These are phyloP conservation scores for Spathaspora gorwiae DNA, from an alignment of 805 yeast genomes.

Conservation along the genomic window DNA sequence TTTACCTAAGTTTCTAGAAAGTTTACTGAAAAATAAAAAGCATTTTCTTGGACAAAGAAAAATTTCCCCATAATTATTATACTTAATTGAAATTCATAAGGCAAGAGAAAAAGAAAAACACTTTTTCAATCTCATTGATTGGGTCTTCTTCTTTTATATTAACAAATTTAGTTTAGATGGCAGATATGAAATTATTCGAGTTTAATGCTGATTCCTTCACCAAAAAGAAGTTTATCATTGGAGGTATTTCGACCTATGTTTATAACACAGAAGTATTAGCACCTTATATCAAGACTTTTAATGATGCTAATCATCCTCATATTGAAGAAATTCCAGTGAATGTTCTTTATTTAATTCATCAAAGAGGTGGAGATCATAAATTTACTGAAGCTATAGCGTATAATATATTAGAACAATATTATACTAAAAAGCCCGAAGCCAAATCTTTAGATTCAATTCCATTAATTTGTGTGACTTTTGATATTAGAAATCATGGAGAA, in stretches of 20 bases:
- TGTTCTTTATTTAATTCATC: slow-evolving; percentile 45
- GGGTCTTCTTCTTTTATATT: no score
- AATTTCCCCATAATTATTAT: no score
- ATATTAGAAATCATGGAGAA: slow-evolving; percentile 53
- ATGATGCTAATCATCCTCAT: slow-evolving; percentile 6
- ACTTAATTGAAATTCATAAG: no score
- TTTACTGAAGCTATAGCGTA: slow-evolving; percentile 39
- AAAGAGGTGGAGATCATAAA: slow-evolving; percentile 36
- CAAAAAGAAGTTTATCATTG: slow-evolving; percentile 24
- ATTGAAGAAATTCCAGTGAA: slow-evolving; percentile 26
- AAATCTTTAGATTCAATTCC: slow-evolving; percentile 16
- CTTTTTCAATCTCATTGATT: no score
- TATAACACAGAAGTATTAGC: slow-evolving; percentile 35
- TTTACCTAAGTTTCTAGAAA: no score
- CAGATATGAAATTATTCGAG: slow-evolving; percentile 12
- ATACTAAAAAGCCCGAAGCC: slow-evolving; percentile 13
- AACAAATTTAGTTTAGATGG: no score
- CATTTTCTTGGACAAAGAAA: no score
- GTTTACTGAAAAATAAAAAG: no score
- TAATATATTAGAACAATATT: slow-evolving; percentile 25
- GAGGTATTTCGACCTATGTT: slow-evolving; percentile 43
- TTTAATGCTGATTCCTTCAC: slow-evolving; percentile 14
- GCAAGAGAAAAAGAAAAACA: no score
- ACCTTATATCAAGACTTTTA: slow-evolving; percentile 19
- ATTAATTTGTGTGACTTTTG: slow-evolving; percentile 47